Percentiles rank a stretch among this genome's conserved stretches.
Evolutionary conservation across 805 yeast genomes (phyloP).

Genomic region (Saccharomycopsis fermentans): DNA sequence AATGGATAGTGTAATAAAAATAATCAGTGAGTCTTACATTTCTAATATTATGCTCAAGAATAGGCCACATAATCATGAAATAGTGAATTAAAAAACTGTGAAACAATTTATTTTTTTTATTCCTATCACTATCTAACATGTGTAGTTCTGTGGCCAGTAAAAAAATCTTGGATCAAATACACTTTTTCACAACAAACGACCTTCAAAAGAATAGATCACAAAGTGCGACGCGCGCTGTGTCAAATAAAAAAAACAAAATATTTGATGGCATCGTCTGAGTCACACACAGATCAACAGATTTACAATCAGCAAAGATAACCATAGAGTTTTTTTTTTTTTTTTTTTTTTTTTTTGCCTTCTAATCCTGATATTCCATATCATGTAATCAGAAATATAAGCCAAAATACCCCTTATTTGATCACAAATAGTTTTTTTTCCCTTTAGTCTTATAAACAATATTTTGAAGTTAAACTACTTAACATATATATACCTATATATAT

Average conservation of each 20-base stretch:
- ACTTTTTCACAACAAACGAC: background rate
- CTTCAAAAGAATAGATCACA: background rate
- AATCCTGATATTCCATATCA: background rate
- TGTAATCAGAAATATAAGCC: background rate
- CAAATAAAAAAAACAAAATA: background rate
- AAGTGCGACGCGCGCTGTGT: background rate
- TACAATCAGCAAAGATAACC: background rate
- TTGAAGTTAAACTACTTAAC: too few species aligned
- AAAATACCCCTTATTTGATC: background rate
- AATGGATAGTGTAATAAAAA: too few species aligned
- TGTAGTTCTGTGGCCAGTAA: too few species aligned
- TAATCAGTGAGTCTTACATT: too few species aligned
- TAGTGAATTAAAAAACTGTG: too few species aligned
- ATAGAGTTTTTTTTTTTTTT: background rate
- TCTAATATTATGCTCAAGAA: too few species aligned
- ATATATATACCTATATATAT: too few species aligned
- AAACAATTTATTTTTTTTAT: too few species aligned
- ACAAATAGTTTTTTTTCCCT: background rate
- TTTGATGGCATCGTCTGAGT: background rate
- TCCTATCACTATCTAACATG: too few species aligned
- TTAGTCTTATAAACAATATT: too few species aligned
- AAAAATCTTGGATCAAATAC: too few species aligned
- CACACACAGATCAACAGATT: conserved; percentile 1
- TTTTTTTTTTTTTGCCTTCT: background rate
- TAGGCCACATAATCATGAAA: too few species aligned